Conservation (phyloP, 306 rosid species). For the Castanospermum australe region DNA sequence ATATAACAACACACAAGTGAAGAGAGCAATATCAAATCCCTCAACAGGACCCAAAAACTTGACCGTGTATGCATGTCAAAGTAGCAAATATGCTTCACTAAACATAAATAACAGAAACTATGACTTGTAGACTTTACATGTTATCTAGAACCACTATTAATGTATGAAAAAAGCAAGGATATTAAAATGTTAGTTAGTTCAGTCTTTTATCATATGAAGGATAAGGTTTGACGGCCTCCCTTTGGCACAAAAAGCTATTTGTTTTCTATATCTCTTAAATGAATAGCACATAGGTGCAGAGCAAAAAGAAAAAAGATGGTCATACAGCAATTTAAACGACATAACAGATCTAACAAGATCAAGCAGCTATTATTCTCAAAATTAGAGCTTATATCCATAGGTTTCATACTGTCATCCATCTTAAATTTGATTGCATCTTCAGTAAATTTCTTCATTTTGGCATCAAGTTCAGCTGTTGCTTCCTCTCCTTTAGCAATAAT, state of each 20-base stretch:
- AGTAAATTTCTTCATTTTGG: conserved; percentile 97
- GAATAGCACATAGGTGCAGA: not conserved
- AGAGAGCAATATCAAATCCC: not conserved
- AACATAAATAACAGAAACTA: not conserved
- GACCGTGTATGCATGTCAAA: not conserved
- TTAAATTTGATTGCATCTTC: conserved; percentile 99
- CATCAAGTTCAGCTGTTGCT: conserved; percentile 98
- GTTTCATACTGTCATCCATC: conserved; percentile 91
- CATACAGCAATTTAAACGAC: not conserved
- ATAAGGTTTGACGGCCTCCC: not conserved
- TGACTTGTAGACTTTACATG: not conserved
- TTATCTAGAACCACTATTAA: not conserved
- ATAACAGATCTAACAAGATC: not conserved
- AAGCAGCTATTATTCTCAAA: not conserved
- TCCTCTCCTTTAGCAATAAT: conserved; percentile 98
- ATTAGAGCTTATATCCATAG: not conserved
- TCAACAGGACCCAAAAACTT: not conserved
- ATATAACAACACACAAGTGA: not conserved
- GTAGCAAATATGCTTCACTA: not conserved
- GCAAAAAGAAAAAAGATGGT: no score
- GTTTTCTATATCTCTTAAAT: not conserved
- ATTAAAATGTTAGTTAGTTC: not conserved
- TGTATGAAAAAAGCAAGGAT: not conserved
- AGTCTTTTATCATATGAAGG: not conserved
- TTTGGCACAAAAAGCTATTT: not conserved